A percentile compares a stretch with the other conserved stretches of the same genome.
Evolutionary conservation across 345 rosid genomes (phyloP).

Genomic region (Diplotaxis tenuifolia): DNA sequence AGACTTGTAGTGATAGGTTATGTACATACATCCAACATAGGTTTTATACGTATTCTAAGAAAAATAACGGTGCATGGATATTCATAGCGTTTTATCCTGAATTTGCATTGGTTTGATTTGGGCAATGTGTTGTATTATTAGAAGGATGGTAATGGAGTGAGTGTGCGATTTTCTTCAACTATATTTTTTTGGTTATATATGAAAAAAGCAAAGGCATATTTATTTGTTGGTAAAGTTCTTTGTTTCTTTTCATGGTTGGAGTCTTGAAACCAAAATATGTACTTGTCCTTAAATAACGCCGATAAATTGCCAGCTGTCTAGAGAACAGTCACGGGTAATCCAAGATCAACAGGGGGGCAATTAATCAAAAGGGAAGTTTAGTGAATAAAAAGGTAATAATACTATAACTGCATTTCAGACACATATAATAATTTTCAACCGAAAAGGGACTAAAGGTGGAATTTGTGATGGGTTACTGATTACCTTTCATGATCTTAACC

Average conservation of each 20-base stretch:
- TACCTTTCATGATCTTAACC: neutral
- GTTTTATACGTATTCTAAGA: neutral
- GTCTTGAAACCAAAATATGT: neutral
- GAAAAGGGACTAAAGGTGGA: neutral
- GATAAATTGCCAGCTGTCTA: constrained; percentile 23
- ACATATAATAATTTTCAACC: constrained; percentile 16
- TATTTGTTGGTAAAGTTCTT: neutral
- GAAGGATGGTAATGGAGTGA: neutral
- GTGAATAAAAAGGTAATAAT: neutral
- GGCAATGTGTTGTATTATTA: neutral
- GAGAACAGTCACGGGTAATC: constrained; percentile 13
- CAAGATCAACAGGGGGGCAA: constrained; percentile 2
- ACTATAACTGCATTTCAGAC: constrained; percentile 17
- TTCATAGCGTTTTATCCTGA: neutral
- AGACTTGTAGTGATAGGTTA: neutral
- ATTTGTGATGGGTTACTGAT: neutral
- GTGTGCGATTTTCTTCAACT: neutral
- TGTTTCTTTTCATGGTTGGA: neutral
- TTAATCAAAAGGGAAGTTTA: neutral
- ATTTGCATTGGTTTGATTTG: neutral
- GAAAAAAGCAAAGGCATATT: neutral
- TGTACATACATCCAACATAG: neutral
- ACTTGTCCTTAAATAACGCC: neutral
- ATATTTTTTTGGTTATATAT: neutral
- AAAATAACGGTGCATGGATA: neutral